Conservation (phyloP, 2,329 filamentous ascomycete genomes). For the Teratosphaeriaceae sp. region DNA sequence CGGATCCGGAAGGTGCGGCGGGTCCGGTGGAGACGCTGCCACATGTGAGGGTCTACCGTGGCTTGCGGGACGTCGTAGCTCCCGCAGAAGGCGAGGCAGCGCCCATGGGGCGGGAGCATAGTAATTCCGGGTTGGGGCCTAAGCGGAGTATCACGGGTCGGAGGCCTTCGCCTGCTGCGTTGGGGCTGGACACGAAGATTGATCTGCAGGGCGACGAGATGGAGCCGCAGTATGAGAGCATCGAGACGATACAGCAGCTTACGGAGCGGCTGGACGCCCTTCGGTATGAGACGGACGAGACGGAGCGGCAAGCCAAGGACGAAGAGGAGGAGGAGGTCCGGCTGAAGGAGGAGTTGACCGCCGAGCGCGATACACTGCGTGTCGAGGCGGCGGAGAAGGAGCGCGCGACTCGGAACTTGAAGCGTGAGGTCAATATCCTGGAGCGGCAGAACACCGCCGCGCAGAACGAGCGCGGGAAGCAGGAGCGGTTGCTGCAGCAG, state of each 20-base stretch:
- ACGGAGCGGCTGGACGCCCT: constrained; percentile 75
- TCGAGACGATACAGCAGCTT: constrained; percentile 66
- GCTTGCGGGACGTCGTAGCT: constrained; percentile 47
- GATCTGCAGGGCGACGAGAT: constrained; percentile 28
- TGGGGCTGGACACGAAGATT: constrained; percentile 31
- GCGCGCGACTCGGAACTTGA: constrained; percentile 77
- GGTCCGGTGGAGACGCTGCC: constrained; percentile 39
- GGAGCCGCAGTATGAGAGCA: constrained; percentile 50
- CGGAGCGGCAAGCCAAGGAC: constrained; percentile 60
- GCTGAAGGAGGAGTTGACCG: constrained; percentile 49
- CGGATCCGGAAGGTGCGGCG: constrained; percentile 35
- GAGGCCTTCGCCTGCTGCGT: constrained; percentile 57
- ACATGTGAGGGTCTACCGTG: constrained; percentile 44
- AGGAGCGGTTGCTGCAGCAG: constrained; percentile 64
- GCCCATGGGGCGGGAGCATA: constrained; percentile 60
- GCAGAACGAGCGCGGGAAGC: constrained; percentile 70
- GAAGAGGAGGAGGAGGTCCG: constrained; percentile 47
- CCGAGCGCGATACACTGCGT: constrained; percentile 72
- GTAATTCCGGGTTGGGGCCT: constrained; percentile 42
- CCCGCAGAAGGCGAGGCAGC: constrained; percentile 56
- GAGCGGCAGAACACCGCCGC: constrained; percentile 76
- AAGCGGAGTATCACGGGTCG: constrained; percentile 66
- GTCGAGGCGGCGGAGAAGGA: constrained; percentile 82
- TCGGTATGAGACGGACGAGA: constrained; percentile 76
- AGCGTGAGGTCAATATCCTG: constrained; percentile 69